Conservation (phyloP, 768 basidiomycete genomes). For the Mycena leptocephala region DNA sequence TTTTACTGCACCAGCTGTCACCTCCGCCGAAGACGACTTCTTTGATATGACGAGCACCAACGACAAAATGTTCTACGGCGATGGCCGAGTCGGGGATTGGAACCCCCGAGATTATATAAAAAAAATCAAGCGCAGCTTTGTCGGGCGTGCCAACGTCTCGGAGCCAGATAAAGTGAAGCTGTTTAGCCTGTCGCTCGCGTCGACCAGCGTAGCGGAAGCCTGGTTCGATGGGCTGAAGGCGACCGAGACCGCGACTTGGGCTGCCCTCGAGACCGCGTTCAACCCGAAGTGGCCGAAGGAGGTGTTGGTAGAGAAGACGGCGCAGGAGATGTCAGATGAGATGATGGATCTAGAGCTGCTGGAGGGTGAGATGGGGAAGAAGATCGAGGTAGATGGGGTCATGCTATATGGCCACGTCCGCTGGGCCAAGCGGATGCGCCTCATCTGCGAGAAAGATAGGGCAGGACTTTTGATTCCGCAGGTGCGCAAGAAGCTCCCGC, state of each 20-base stretch:
- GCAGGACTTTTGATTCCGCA: background rate
- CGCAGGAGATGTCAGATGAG: background rate
- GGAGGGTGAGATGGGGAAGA: background rate
- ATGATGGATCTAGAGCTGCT: background rate
- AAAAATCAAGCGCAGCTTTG: background rate
- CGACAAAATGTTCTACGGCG: constrained; percentile 5
- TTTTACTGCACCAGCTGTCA: background rate
- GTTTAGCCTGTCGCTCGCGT: background rate
- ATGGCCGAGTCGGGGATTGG: background rate
- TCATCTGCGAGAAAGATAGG: background rate
- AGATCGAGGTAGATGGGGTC: background rate
- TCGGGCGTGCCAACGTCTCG: background rate
- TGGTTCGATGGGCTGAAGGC: background rate
- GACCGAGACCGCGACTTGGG: background rate
- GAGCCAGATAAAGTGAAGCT: background rate
- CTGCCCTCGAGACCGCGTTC: background rate
- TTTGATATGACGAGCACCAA: background rate
- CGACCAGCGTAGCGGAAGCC: background rate
- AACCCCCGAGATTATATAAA: background rate
- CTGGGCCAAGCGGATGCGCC: constrained; percentile 3
- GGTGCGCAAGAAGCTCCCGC: background rate
- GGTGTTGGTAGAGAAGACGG: background rate
- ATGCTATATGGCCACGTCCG: background rate
- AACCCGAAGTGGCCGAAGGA: constrained; percentile 3
- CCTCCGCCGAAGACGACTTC: background rate